Percentiles rank a stretch among this genome's conserved stretches.
Conservation (phyloP, 441 rosid genomes). For the Daphne laureola region DNA sequence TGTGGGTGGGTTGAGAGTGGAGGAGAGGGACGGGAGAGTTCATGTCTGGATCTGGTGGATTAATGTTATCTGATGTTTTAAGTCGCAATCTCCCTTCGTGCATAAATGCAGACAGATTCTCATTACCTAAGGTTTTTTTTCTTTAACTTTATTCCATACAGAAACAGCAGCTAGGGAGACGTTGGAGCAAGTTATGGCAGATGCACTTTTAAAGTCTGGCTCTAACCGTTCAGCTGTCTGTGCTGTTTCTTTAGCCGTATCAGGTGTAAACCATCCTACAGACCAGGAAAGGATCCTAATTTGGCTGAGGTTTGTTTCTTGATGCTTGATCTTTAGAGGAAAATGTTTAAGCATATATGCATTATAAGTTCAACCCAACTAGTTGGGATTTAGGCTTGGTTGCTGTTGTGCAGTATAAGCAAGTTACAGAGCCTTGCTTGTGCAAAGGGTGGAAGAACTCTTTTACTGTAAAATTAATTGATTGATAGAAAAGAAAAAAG, state of each 20-base stretch:
- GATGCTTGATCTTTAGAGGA: no score
- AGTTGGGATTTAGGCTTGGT: no score
- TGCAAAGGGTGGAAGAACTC: no score
- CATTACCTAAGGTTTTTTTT: not conserved
- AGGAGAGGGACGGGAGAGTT: no score
- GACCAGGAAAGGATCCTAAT: constrained; percentile 66
- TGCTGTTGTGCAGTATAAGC: no score
- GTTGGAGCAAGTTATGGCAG: constrained; percentile 81
- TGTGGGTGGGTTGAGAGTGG: no score
- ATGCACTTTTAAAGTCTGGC: constrained; percentile 67
- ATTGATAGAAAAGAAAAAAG: no score
- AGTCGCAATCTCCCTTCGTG: not conserved
- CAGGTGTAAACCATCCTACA: constrained; percentile 90
- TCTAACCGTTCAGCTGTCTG: constrained; percentile 65
- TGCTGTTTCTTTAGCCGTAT: constrained; percentile 88
- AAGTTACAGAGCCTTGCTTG: no score
- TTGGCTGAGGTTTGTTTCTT: constrained; percentile 75
- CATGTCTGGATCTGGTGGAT: not conserved
- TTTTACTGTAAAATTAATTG: no score
- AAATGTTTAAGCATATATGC: no score
- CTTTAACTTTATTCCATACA: constrained; percentile 17
- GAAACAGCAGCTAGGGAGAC: constrained; percentile 82
- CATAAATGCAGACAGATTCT: not conserved
- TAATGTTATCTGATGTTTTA: not conserved
- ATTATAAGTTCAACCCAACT: no score